Evolutionary conservation across 768 basidiomycete species (phyloP).

Genomic region (Boletus huronensis): DNA sequence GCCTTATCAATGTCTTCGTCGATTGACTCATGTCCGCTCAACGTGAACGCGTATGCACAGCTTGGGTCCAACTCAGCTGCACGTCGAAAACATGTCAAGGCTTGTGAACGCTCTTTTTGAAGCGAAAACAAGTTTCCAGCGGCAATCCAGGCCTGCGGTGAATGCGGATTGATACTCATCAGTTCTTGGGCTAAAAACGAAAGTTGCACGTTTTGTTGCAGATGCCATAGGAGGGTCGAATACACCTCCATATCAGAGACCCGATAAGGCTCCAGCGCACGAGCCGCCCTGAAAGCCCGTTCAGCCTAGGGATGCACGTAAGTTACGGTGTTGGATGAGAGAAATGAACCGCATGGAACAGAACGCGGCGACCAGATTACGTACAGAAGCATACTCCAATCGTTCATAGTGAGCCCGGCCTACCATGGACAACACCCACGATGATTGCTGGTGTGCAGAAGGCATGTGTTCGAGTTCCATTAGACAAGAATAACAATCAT

Average conservation of each 20-base stretch:
- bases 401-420: constrained; percentile 89
- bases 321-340: constrained; percentile 1
- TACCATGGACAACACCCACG: constrained; percentile 77
- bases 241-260: constrained; percentile 94
- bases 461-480: constrained; percentile 77
- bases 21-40: constrained; percentile 95
- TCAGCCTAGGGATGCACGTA: constrained; percentile 61
- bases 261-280: constrained; percentile 85
- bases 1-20: constrained; percentile 95
- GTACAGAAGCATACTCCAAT: constrained; percentile 83
- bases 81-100: constrained; percentile 89
- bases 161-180: constrained; percentile 76
- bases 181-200: constrained; percentile 93
- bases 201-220: constrained; percentile 77
- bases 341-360: constrained; percentile 16
- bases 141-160: constrained; percentile 92
- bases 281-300: constrained; percentile 79
- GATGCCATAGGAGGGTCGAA: constrained; percentile 94
- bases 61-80: constrained; percentile 85
- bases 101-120: constrained; percentile 90
- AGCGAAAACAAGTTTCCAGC: constrained; percentile 94
- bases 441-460: constrained; percentile 63
- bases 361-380: constrained; percentile 31
- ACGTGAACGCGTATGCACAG: constrained; percentile 93
- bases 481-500: constrained; percentile 72